Base-by-base conservation (phyloP, 345 rosid genomes). In the Brassica carinata region DNA sequence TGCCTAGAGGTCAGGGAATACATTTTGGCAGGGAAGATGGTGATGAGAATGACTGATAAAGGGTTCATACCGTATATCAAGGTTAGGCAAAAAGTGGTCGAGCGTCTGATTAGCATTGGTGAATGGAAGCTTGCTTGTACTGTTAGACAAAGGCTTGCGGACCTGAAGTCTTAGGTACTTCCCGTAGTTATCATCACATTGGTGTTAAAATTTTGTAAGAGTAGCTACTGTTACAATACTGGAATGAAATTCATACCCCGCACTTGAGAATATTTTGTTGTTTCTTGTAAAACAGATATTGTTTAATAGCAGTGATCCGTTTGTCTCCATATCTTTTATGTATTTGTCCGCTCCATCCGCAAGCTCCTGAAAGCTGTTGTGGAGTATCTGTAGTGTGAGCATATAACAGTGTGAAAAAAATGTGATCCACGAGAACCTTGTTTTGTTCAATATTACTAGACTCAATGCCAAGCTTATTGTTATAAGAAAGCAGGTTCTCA, bases 31-130 rank as follows among this genome's bases (percentile, higher is more conserved):
- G 98, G 82, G 55, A 94, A 90, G 81, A 79, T 82, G 53, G 93
- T 81, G 62, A 85, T 87, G 88, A 71, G 73, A 72, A 94, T 94
- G 98, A 85, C 97, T 8, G 88, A 83, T 55, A 92, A 77, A 77
- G 93, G 93, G 73, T 94, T 89, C 77, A 88, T 94, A 84, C 98
- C 98, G 27, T 89, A 86, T 83, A 86, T 92, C 31, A 86, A 76
- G 80, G 86, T 85, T 45, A 87, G 98, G 87, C 93, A 84, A 65
- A 92, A 89, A 85, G 85, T 94, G 65, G 85, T 92, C 3, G 89
- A 91, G 69, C 89, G 91, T 45, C 81, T 94, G 73, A 85, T 83
- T 74, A 64, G 67, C 70, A 80, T 83, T 5, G 89, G 89, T 66
- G 96, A 92, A 79, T 87, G 87, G 86, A 84, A 86, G 64, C 87